Evolutionary conservation across 768 basidiomycete genomes (phyloP), one percentile per base, ranked within the genome.

Genomic region (Tricholoma terreum): DNA sequence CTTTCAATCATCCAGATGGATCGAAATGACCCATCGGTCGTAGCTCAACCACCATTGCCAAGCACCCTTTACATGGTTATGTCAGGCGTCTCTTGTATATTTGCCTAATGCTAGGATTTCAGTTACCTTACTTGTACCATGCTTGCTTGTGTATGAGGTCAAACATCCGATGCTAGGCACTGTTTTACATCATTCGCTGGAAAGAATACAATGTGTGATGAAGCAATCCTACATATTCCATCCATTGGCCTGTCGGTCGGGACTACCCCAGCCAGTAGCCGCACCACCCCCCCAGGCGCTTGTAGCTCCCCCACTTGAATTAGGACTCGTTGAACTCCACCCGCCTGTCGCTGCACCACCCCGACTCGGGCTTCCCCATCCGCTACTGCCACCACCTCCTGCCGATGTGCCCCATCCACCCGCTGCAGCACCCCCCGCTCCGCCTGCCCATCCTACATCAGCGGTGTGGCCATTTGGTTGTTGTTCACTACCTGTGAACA

Each of bases 181-280:
- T 22, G 9, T 6, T 22, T 12, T 4, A 17, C 14, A 17, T 5
- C 14, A 15, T n/a, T 27, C 22, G 27, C 6, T 7, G 14, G 15
- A 27, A 27, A 27, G 8, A n/a, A 46, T 8, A 31, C 45, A 46
- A 14, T 11, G 45, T 46, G 43, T 15, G 14, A 24, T 12, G 43
- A 5, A 30, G 19, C 9, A 43, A 54, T 40, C 1, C 40, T 54
- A 80, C 27, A 76, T 70, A 57, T 77, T 83, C 84, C 84, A 86
- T 15, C 84, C 84, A 61, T 80, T 80, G 15, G 80, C 64, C 53
- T 78, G 80, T 55, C 69, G 80, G 35, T 61, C 73, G 34, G 80
- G 77, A 64, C 78, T 84, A 53, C 71, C 74, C 83, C 77, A 84
- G 10, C 84, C 84, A 56, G 69, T 64, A 58, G 67, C 50, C 57